Evolutionary conservation across 148 eudicot genomes (phyloP).

Genomic region (Silene uniflora): DNA sequence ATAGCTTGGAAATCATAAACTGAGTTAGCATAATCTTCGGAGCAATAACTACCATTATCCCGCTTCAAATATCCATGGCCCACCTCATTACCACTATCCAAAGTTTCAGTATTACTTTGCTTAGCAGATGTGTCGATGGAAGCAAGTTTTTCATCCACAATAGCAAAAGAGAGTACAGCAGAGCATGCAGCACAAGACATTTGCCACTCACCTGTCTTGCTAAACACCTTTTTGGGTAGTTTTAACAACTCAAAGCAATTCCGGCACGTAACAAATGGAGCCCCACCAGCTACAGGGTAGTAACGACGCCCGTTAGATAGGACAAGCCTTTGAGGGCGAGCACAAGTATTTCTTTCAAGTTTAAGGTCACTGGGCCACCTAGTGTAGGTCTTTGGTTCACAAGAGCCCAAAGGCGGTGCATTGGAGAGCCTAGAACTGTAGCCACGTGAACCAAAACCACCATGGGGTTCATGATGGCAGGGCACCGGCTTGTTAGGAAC

Average conservation of each 20-base stretch:
- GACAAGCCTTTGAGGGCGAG: conserved; percentile 49
- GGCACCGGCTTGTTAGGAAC: conserved; percentile 36
- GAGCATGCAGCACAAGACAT: conserved; percentile 80
- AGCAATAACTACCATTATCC: conserved; percentile 52
- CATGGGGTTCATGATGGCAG: conserved; percentile 36
- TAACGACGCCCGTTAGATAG: conserved; percentile 44
- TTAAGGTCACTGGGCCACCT: conserved; percentile 53
- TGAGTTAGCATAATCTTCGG: conserved; percentile 75
- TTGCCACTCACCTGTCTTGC: conserved; percentile 50
- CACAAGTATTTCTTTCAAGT: conserved; percentile 37
- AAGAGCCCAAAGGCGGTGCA: conserved; percentile 32
- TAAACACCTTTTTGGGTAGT: conserved; percentile 51
- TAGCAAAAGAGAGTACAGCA: conserved; percentile 41
- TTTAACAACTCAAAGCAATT: conserved; percentile 77
- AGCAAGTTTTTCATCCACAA: conserved; percentile 57
- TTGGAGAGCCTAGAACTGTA: conserved; percentile 32
- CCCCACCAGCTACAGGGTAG: conserved; percentile 74
- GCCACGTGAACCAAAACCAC: conserved; percentile 36
- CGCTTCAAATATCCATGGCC: conserved; percentile 33
- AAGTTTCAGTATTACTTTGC: conserved; percentile 27
- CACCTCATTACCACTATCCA: conserved; percentile 29
- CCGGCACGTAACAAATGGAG: conserved; percentile 79
- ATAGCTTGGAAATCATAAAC: conserved; percentile 72
- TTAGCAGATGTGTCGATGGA: conserved; percentile 34
- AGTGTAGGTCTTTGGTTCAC: conserved; percentile 36